Percentiles rank a stretch among this genome's conserved stretches.
Conservation (phyloP, 1,139 yeast species). For the Kodamaea suecica region DNA sequence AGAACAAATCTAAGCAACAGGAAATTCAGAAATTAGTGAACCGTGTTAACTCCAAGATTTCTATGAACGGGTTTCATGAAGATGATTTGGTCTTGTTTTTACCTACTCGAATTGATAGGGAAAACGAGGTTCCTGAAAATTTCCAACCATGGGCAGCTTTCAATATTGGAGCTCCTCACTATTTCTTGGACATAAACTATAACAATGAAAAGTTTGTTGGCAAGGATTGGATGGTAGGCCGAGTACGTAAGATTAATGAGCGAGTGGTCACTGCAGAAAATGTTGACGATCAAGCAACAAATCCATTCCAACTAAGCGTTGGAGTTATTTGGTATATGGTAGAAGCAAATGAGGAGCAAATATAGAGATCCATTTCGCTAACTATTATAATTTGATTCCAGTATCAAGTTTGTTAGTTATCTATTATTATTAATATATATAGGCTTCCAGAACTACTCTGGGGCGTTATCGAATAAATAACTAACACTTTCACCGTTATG, state of each 20-base stretch:
- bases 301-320: constrained; percentile 48
- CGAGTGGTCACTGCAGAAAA: constrained; percentile 40
- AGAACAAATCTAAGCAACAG: constrained; percentile 54
- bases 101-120: constrained; percentile 60
- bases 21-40: constrained; percentile 35
- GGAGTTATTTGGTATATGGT: constrained; percentile 52
- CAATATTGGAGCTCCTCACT: constrained; percentile 78
- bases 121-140: constrained; percentile 12
- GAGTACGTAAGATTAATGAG: constrained; percentile 51
- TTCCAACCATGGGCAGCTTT: constrained; percentile 83
- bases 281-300: constrained; percentile 25
- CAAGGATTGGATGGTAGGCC: constrained; percentile 73
- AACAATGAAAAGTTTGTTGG: constrained; percentile 21
- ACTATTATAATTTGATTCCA: too few relatives aligned
- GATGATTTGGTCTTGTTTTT: constrained; percentile 80
- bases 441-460: constrained; percentile 19
- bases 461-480: constrained; percentile 74
- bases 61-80: constrained; percentile 60
- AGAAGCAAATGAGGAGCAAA: constrained; percentile 26
- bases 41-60: constrained; percentile 49
- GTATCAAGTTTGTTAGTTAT: too few relatives aligned
- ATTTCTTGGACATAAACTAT: constrained; percentile 47
- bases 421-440: too few relatives aligned
- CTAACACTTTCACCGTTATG: constrained; percentile 95
- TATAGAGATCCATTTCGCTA: neutral